Evolutionary conservation across 108 stramenopile species (phyloP).

Genomic region (Nitzschia inconspicua): DNA sequence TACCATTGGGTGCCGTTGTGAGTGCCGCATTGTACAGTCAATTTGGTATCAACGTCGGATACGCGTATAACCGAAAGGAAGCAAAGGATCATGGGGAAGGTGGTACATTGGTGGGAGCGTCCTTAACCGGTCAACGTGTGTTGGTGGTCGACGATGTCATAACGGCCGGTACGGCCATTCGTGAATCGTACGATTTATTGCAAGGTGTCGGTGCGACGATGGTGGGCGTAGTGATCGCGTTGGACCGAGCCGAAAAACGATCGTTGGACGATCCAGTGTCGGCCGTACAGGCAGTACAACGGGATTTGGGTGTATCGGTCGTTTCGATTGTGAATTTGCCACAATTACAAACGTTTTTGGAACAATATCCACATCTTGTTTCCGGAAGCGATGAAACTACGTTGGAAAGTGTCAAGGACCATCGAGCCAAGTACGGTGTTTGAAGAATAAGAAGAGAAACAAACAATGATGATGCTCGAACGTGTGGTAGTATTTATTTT

Average conservation of each 20-base stretch:
- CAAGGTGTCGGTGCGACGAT: slow-evolving; percentile 71
- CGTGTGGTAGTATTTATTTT: too few relatives aligned
- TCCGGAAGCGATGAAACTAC: slow-evolving; percentile 60
- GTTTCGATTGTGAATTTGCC: slow-evolving; percentile 86
- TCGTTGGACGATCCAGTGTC: slow-evolving; percentile 79
- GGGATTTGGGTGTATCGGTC: slow-evolving; percentile 84
- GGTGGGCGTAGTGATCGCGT: slow-evolving; percentile 90
- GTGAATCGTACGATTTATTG: slow-evolving; percentile 89
- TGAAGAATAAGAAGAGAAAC: too few relatives aligned
- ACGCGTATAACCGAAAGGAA: slow-evolving; percentile 98
- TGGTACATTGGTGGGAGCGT: slow-evolving; percentile 91
- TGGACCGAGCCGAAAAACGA: slow-evolving; percentile 93
- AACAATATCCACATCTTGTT: slow-evolving; percentile 46
- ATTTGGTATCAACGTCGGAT: slow-evolving; percentile 81
- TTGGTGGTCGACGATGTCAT: slow-evolving; percentile 99
- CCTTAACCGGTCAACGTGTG: slow-evolving; percentile 85
- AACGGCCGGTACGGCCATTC: slow-evolving; percentile 97
- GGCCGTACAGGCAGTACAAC: slow-evolving; percentile 87
- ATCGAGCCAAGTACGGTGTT: slow-evolving; percentile 79
- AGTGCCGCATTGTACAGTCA: slow-evolving; percentile 84
- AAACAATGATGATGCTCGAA: too few relatives aligned
- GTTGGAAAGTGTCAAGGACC: slow-evolving; percentile 55
- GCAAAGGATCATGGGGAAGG: slow-evolving; percentile 99
- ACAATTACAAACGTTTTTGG: slow-evolving; percentile 77
- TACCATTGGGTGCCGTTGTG: slow-evolving; percentile 94